Base-by-base conservation (phyloP, 352 stramenopile species). In the Pythium aquatile region DNA sequence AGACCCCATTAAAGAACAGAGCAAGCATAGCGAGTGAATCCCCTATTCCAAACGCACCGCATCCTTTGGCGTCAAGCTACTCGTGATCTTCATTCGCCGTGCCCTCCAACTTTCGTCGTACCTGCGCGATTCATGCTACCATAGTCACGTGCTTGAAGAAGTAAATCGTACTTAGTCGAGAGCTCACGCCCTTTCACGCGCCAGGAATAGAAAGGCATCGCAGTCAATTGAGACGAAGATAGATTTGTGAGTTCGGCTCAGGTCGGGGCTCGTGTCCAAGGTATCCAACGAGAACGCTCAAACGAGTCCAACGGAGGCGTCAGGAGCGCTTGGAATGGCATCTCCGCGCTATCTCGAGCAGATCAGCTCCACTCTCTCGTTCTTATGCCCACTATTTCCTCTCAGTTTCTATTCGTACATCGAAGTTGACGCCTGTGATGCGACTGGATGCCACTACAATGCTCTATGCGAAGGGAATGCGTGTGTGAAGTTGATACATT, bases 21-120 rank as follows among this genome's bases (percentile, higher is more conserved):
- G 4, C 14, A 33, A 9, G 4, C 24, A 17, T 10, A 5, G 2
- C 24, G 24, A 20, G 5, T 24, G 17, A 49, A 24, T 24, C 32
- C 17, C 30, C 29, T 59, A 10, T 1, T 29, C 14, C 1, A 28
- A 28, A 55, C 66, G 20, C 53, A 85, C 77, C 32, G 68, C 77
- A 66, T 85, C 75, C 70, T 79, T 66, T 33, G 77, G 77, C 14
- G 74, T 62, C 14, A 78, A 35, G 8, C 9, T n/a, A 14, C 35
- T 28, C n/a, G 42, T 26, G 13, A 37, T 57, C 37, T 58, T 63
- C 65, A 64, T 71, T 7, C 29, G 8, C 29, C 5, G 35, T 0
- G 47, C 40, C n/a, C 39, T 42, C 37, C 39, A 30, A 24, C 20
- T 33, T 14, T 11, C 3, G 33, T 28, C 11, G 42, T 16, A 10